Base-by-base conservation (phyloP, 169 alveolate genomes). In the Plasmodium blacklocki region DNA sequence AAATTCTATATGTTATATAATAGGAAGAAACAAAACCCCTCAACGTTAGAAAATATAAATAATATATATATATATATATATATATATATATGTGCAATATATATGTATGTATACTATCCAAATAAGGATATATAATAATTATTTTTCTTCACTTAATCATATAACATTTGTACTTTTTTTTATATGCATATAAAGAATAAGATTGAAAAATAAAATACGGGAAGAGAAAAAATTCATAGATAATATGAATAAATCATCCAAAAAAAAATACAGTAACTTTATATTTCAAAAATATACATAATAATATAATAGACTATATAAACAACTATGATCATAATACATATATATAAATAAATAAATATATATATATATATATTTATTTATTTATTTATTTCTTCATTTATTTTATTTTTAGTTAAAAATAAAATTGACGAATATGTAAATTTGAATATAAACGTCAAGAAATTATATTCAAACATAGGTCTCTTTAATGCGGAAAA, bases 191-290 rank as follows among this genome's bases (percentile, higher is more conserved):
- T 47, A 62, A 54, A 66, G 75, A 29, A 43, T 59, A 52, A 23
- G 15, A 26, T 21, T 76, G 8, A 56, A 52, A 23, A 26, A 68
- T 11, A 56, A 76, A 76, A 49, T 76, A 26, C 26, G 60, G n/a
- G 63, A 76, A 8, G 89, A 76, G 45, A 50, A 73, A 43, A 59
- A 64, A 39, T 68, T 64, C 47, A 49, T 76, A 54, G 67, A 76
- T 68, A 47, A 52, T 19, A 49, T 76, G 67, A 23, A 47, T 59
- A 7, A 12, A 3, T 68, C 64, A 49, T 45, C 64, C 67, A 76
- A 76, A 49, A 67, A 76, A 39, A 76, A 21, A 64, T 68, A 76
- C 47, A 60, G 89, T 76, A 59, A 76, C 58, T 8, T n/a, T 32
- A 32, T 32, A 0, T 32, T 32, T 32, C 4, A 32, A 4, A 32